These are phyloP conservation scores for Tolypocladium tropicale DNA, from an alignment of 2,329 filamentous ascomycete genomes.

Conservation along the genomic window DNA sequence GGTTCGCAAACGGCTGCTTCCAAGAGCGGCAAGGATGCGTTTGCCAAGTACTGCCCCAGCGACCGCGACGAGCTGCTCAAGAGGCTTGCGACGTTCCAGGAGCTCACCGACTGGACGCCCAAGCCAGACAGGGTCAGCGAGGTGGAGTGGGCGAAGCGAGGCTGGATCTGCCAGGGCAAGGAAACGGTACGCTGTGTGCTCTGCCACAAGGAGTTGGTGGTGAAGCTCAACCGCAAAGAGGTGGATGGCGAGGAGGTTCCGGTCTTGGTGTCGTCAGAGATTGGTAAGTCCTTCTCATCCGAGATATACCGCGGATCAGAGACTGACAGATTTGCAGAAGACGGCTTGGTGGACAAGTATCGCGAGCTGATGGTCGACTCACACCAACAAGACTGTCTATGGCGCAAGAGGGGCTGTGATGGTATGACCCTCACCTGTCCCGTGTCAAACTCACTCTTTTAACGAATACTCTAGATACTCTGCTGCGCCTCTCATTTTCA, in stretches of 20 bases:
- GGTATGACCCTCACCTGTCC: conserved; percentile 34
- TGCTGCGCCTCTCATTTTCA: conserved; percentile 52
- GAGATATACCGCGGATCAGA: neutral
- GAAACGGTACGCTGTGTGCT: conserved; percentile 80
- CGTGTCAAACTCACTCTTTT: neutral
- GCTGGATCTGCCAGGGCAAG: conserved; percentile 76
- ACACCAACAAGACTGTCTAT: conserved; percentile 75
- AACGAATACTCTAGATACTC: conserved; percentile 31
- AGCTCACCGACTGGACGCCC: conserved; percentile 85
- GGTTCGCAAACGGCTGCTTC: conserved; percentile 3
- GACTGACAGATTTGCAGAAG: conserved; percentile 27
- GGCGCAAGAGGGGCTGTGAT: conserved; percentile 81
- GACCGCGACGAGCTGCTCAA: conserved; percentile 75
- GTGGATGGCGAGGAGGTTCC: conserved; percentile 44
- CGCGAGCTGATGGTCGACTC: conserved; percentile 59
- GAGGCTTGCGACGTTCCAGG: conserved; percentile 78
- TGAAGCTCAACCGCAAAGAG: conserved; percentile 59
- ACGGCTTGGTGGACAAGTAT: conserved; percentile 69
- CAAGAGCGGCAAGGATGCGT: conserved; percentile 13
- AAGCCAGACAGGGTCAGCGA: conserved; percentile 82
- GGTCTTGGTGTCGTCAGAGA: conserved; percentile 48
- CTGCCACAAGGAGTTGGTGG: conserved; percentile 74
- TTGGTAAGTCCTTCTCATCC: conserved; percentile 25
- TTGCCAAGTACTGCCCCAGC: conserved; percentile 70
- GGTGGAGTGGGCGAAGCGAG: conserved; percentile 87